Evolutionary conservation across 352 stramenopile genomes (phyloP), one percentile per base, ranked within the genome.

Genomic region (Pythium brachiatum): DNA sequence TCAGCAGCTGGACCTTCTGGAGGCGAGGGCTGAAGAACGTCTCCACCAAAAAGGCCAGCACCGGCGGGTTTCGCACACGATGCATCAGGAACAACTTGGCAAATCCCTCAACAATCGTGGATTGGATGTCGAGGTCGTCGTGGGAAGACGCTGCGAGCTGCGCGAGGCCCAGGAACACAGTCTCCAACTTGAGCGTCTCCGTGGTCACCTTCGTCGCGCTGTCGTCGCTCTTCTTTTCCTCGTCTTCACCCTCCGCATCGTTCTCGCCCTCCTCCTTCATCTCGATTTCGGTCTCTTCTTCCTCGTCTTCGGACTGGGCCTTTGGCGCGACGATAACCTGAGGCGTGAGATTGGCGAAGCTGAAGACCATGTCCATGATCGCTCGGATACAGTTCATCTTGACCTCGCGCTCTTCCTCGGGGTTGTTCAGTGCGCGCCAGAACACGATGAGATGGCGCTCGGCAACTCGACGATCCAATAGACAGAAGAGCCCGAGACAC

Each of bases 341-440:
- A 7, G 82, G 77, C 27, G 78, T 57, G 12, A 93, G 47, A 23
- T 88, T 76, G 9, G 70, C 74, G 36, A 86, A 91, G 29, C 77
- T 86, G 51, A 89, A 79, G 12, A 75, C 58, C 72, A 88, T 85
- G 54, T 92, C 83, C 41, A 90, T 71, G 46, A 90, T 83, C 15
- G 80, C 74, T 48, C 83, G 75, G 25, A 91, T 81, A 52, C 84
- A 91, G n/a, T 75, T 90, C 55, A 88, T 70, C 64, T 91, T 90
- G 27, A 90, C 76, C 23, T 91, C 82, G 9, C 66, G 76, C 61
- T 93, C 84, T 75, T 93, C 84, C 31, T 92, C 76, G 9, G 81
- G 75, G 41, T 88, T 89, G 68, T 88, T 90, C 46, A 93, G 70
- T 1, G 82, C 84, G 36, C 76, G 76, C 84, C 81, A 93, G 58